These are phyloP conservation scores for Nicotiana rustica DNA, from an alignment of 305 asterid genomes.

Conservation along the genomic window DNA sequence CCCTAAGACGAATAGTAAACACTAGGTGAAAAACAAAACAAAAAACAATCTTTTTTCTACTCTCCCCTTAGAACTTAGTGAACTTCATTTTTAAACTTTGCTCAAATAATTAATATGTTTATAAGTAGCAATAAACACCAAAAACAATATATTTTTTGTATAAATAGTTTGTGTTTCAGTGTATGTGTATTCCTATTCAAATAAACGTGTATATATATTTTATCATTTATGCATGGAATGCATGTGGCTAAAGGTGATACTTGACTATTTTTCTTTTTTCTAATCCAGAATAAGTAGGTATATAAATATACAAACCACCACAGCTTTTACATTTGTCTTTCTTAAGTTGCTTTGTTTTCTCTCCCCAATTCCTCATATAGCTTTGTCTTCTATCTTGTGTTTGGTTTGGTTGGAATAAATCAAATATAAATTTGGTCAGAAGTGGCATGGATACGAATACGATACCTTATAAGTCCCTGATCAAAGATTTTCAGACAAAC, in stretches of 20 bases:
- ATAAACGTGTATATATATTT: not conserved
- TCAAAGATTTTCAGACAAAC: conserved; percentile 46
- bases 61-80: too few species aligned
- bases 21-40: too few species aligned
- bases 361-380: conserved; percentile 7
- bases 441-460: not conserved
- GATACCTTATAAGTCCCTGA: conserved; percentile 28
- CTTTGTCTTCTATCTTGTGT: conserved; percentile 55
- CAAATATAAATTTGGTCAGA: conserved; percentile 28
- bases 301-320: not conserved
- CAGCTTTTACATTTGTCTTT: conserved; percentile 50
- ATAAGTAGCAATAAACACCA: not conserved
- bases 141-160: too few species aligned
- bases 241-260: conserved; percentile 40
- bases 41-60: too few species aligned
- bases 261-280: conserved; percentile 15
- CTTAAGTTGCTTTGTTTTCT: not conserved
- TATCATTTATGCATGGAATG: conserved; percentile 15
- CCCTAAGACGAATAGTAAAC: too few species aligned
- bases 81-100: not conserved
- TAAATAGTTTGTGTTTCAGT: too few species aligned
- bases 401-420: conserved; percentile 37
- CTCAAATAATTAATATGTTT: not conserved
- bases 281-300: conserved; percentile 1
- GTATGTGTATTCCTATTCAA: not conserved